A percentile compares a stretch with the other conserved stretches of the same genome.
phyloP scores from a whole-genome alignment of 1,139 yeast species.

The Hemisphaericaspora subhashii region DNA sequence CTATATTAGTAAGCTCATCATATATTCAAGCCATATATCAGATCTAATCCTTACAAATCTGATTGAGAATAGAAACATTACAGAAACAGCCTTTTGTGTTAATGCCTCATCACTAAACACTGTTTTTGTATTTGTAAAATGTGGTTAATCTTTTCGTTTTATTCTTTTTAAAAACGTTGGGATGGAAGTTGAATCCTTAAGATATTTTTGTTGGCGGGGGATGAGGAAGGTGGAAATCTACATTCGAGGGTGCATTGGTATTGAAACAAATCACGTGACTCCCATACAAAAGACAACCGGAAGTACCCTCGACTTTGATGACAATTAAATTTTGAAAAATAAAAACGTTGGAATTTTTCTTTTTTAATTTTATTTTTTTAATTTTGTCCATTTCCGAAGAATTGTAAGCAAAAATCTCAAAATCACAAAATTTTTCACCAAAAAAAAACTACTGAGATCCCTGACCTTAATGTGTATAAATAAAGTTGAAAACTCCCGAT shows the following conservation, averaged over 20 bases:
- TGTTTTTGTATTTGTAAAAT: background rate
- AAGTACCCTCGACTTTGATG: slow-evolving; percentile 3
- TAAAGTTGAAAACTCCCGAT: background rate
- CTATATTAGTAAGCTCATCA: too few relatives aligned
- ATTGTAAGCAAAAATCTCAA: background rate
- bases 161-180: too few relatives aligned
- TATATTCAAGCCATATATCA: too few relatives aligned
- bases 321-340: background rate
- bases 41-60: too few relatives aligned
- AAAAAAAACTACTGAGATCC: background rate
- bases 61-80: too few relatives aligned
- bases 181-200: slow-evolving; percentile 7
- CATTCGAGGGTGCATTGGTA: slow-evolving; percentile 1
- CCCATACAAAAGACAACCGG: background rate
- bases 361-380: background rate
- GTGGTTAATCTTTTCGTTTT: background rate
- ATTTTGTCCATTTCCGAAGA: background rate
- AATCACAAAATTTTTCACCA: background rate
- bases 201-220: background rate
- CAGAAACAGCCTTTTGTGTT: too few relatives aligned
- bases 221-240: slow-evolving; percentile 4
- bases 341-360: background rate
- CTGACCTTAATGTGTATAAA: background rate
- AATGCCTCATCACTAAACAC: too few relatives aligned
- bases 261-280: slow-evolving; percentile 1